These are phyloP conservation scores for Kodamaea sp. DNA, from an alignment of 1,139 yeast species.

Conservation along the genomic window DNA sequence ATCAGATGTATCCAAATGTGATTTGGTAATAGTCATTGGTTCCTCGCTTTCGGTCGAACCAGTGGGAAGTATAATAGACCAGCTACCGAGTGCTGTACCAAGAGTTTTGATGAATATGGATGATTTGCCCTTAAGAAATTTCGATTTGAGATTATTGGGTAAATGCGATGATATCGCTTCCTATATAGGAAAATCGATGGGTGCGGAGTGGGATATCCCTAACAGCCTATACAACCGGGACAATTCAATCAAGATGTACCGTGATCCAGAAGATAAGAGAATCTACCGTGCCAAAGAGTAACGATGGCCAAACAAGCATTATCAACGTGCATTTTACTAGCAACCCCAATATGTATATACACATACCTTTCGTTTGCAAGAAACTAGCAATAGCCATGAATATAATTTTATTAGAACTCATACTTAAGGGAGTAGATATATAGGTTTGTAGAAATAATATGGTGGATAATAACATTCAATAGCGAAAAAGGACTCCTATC, in stretches of 20 bases:
- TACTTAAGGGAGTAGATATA: too few relatives aligned
- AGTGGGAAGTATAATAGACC: slow-evolving; percentile 84
- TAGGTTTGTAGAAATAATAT: too few relatives aligned
- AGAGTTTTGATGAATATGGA: slow-evolving; percentile 82
- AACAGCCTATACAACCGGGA: slow-evolving; percentile 7
- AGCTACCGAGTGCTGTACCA: slow-evolving; percentile 68
- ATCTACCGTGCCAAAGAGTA: slow-evolving; percentile 9
- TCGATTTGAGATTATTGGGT: slow-evolving; percentile 80
- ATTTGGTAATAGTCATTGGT: slow-evolving; percentile 82
- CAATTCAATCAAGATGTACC: slow-evolving; percentile 3
- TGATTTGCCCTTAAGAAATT: slow-evolving; percentile 58
- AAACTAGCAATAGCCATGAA: too few relatives aligned
- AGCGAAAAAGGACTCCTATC: too few relatives aligned
- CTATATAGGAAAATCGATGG: slow-evolving; percentile 45
- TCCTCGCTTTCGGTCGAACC: slow-evolving; percentile 95
- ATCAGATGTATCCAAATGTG: slow-evolving; percentile 48
- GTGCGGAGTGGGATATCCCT: slow-evolving; percentile 14
- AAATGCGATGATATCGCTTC: slow-evolving; percentile 84
- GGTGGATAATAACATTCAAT: too few relatives aligned
- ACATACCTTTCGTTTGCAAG: too few relatives aligned
- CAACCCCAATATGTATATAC: too few relatives aligned
- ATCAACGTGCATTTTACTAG: too few relatives aligned
- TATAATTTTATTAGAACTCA: too few relatives aligned
- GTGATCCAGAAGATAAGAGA: slow-evolving; percentile 6
- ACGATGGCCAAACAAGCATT: not conserved